A percentile compares a stretch with the other conserved stretches of the same genome.
Conservation (phyloP, 2,329 filamentous ascomycete genomes). For the Gliomastix tumulicola region DNA sequence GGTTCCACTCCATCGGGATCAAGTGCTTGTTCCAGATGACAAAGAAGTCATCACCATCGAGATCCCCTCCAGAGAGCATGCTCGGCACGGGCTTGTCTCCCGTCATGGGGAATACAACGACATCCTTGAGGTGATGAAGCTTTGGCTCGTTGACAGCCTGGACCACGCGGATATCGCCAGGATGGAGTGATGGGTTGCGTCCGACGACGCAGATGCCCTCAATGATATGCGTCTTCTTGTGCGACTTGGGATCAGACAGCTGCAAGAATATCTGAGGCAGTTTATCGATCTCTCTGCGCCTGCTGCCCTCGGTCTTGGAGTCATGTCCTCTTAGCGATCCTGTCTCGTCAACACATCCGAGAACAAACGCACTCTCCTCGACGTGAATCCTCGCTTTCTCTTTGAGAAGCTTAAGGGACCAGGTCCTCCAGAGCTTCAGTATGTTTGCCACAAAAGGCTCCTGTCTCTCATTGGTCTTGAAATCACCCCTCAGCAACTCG, state of each 20-base stretch:
- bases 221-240: conserved; percentile 55
- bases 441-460: conserved; percentile 83
- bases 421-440: conserved; percentile 78
- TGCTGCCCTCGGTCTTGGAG: conserved; percentile 30
- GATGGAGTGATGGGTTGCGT: conserved; percentile 88
- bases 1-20: conserved; percentile 63
- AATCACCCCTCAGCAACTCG: conserved; percentile 70
- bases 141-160: conserved; percentile 67
- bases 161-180: conserved; percentile 85
- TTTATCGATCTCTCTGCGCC: conserved; percentile 35
- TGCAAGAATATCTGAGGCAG: conserved; percentile 89
- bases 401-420: conserved; percentile 83
- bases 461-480: conserved; percentile 50
- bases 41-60: conserved; percentile 94
- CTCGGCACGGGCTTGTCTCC: conserved; percentile 81
- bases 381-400: conserved; percentile 85
- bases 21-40: conserved; percentile 82
- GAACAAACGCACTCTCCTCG: conserved; percentile 75
- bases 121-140: conserved; percentile 73
- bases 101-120: conserved; percentile 78
- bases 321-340: conserved; percentile 66
- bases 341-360: conserved; percentile 87
- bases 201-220: conserved; percentile 76
- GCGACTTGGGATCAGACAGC: conserved; percentile 49
- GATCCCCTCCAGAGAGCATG: conserved; percentile 93